Base-by-base conservation (phyloP, 2,329 filamentous ascomycete genomes). In the Parastagonospora avenae region DNA sequence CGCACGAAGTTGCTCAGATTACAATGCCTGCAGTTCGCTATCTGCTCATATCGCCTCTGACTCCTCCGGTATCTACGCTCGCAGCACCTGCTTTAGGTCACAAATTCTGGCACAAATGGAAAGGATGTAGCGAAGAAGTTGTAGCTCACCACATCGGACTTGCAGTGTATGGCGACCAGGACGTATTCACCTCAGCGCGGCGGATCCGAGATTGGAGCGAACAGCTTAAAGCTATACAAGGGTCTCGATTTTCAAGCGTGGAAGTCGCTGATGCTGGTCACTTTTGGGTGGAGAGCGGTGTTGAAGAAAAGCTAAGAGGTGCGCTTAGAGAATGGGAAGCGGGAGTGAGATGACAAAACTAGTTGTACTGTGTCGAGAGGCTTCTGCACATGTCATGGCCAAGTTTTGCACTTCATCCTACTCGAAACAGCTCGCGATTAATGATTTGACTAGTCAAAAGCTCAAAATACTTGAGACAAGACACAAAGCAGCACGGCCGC, bases 81-180 rank as follows among this genome's bases (percentile, higher is more conserved):
- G 63, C 63, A 2, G 73, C 74, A 8, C 65, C 72, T 10, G 59
- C 66, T 1, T 46, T 75, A 12, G 64, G 59, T 3, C 55, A 52
- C 15, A 67, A 57, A 30, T 62, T 70, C 28, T 72, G 69, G 70
- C 60, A 46, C 29, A 62, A 52, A 16, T 44, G 56, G 14, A 52
- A 45, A 2, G 54, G 58, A 24, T 41, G 44, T 1, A 8, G 48
- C 11, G 45, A 48, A 4, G 60, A 69, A 9, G 46, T 58, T 9
- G 48, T 72, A 32, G 63, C 60, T 4, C 64, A 60, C 32, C 59
- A 68, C 41, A 46, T 46, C 4, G 88, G 88, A 0, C 70, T 96
- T 30, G 86, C 85, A 0, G 73, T 96, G 0, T 96, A 87, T 65
- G 93, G 92, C 1, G 84, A 87, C 43, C 78, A 82, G 4, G 92